Base-by-base conservation (phyloP, 139 green algal genomes). In the Gonium pectorale region DNA sequence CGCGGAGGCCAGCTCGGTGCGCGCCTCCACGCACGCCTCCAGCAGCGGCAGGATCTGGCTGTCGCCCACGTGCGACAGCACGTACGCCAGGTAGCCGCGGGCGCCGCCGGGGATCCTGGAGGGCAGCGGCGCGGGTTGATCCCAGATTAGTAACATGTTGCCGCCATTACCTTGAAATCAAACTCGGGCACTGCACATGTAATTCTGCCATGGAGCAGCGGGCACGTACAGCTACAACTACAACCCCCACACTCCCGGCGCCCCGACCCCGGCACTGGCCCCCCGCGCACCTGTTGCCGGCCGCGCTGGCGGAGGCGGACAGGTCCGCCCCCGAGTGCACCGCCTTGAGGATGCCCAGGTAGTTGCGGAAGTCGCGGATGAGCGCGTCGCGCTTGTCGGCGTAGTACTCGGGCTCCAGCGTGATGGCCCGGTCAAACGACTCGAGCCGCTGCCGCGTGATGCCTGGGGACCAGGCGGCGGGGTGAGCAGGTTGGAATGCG, bases 301-400 rank as follows among this genome's bases (percentile, higher is more conserved):
- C 90, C 15, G 87, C 90, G 3, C 69, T 31, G 40, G 85, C 90
- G 24, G 87, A 90, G 22, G 90, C 88, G 69, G 96, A 90, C 80
- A 98, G 90, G 90, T 98, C 96, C 1, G 95, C 96, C 35, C 95
- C 95, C 33, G 86, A 91, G 90, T 96, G 92, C 80, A 99, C 96
- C 27, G 94, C 90, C 92, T 99, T 99, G 33, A 99, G 91, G 64
- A 98, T 98, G 67, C 90, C 93, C 79, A 99, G 91, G 88, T 99
- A 99, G 91, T 97, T 94, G 38, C 90, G 70, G 88, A 99, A 98
- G 82, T 99, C 97, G 31, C 81, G 41, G 75, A 99, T 96, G 13
- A 99, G 93, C 1, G 91, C 89, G 37, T 96, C 93, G 54, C 89
- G 88, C 93, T 98, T 98, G 81, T 96, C 95, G 1, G 75, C 72